A percentile compares a stretch with the other conserved stretches of the same genome.
Evolutionary conservation across 2,329 filamentous ascomycete species (phyloP).

Genomic region (Trichoderma asperellum): DNA sequence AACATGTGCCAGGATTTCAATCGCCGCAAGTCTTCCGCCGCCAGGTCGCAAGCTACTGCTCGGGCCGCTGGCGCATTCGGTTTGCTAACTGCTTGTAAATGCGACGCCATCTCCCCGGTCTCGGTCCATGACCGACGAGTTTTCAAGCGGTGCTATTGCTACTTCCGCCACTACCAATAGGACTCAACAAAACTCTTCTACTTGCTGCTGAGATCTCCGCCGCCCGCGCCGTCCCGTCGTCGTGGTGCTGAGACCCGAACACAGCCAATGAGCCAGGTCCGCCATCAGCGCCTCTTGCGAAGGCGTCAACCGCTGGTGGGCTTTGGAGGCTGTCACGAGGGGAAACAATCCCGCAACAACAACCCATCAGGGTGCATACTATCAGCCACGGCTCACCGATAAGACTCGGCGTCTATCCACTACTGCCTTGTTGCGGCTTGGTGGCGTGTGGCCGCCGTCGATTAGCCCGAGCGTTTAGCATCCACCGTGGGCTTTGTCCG

Average conservation of each 20-base stretch:
- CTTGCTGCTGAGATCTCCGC: constrained; percentile 19
- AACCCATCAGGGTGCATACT: constrained; percentile 19
- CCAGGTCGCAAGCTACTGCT: neutral
- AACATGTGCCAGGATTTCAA: neutral
- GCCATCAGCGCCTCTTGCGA: neutral
- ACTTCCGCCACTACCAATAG: neutral
- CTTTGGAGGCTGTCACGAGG: constrained; percentile 21
- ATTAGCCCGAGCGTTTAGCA: neutral
- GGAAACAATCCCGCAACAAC: constrained; percentile 5
- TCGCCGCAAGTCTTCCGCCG: neutral
- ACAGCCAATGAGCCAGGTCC: constrained; percentile 19
- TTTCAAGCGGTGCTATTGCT: neutral
- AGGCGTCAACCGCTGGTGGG: neutral
- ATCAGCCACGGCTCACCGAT: constrained; percentile 14
- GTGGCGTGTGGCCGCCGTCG: neutral
- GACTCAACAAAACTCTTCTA: neutral
- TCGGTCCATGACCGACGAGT: neutral
- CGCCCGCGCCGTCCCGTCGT: constrained; percentile 28
- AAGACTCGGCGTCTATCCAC: neutral
- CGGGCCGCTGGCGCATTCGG: neutral
- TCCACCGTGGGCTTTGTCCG: neutral
- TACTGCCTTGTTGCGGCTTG: neutral
- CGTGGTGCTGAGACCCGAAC: constrained; percentile 26
- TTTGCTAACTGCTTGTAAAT: neutral
- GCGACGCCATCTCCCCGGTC: neutral